Conservation (phyloP, 2,329 filamentous ascomycete genomes). For the Ploettnerulaceae sp. region DNA sequence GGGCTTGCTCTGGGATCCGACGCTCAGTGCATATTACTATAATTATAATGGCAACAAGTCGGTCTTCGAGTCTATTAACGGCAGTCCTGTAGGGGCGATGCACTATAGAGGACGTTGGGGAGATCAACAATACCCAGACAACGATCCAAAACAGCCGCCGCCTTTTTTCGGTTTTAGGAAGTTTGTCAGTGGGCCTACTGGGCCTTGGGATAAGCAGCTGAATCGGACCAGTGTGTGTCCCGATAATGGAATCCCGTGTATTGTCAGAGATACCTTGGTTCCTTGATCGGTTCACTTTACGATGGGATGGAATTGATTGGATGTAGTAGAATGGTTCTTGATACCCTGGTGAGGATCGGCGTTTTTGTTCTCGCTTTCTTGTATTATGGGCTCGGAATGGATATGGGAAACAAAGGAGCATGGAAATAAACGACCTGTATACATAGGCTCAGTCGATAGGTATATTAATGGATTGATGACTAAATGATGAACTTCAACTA, state of each 20-base stretch:
- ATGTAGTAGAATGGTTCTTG: too few species aligned
- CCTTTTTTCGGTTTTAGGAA: conserved; percentile 45
- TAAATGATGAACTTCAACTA: too few species aligned
- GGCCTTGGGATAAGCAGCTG: conserved; percentile 55
- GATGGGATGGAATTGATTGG: too few species aligned
- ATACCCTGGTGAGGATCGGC: too few species aligned
- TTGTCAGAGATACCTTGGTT: conserved; percentile 25
- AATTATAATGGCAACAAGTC: conserved; percentile 39
- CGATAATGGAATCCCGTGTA: conserved; percentile 34
- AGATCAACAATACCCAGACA: conserved; percentile 50
- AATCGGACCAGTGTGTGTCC: conserved; percentile 53
- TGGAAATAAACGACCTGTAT: too few species aligned
- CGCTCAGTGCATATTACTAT: conserved; percentile 51
- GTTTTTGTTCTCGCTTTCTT: too few species aligned
- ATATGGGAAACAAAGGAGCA: too few species aligned
- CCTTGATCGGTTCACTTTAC: too few species aligned
- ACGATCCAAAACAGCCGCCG: conserved; percentile 37
- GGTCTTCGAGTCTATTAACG: conserved; percentile 24
- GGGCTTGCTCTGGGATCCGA: conserved; percentile 57
- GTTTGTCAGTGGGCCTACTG: conserved; percentile 54
- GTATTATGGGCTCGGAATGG: too few species aligned
- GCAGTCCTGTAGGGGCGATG: conserved; percentile 49
- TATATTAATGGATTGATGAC: too few species aligned
- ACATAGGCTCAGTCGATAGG: too few species aligned
- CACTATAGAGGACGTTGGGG: conserved; percentile 57